phyloP scores from a whole-genome alignment of 2,329 filamentous ascomycete genomes.

The Proliferodiscus dingleyae region DNA sequence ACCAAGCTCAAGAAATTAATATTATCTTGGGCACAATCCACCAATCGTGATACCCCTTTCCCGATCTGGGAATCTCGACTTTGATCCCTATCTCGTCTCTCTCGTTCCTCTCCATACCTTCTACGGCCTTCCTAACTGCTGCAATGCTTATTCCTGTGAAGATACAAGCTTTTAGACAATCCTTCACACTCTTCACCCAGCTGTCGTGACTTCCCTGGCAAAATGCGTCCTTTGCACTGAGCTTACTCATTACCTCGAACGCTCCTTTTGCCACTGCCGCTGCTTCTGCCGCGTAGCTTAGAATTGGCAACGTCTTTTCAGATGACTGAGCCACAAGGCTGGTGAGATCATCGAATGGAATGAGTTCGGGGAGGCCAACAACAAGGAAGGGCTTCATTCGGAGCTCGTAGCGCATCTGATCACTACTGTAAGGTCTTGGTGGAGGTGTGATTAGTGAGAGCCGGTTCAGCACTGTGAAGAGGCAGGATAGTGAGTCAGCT shows the following conservation, averaged over 20 bases:
- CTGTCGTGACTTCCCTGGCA: slow-evolving; percentile 53
- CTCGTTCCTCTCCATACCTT: slow-evolving; percentile 28
- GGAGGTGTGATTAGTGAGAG: slow-evolving; percentile 35
- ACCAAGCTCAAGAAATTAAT: slow-evolving; percentile 12
- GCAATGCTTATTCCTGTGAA: slow-evolving; percentile 61
- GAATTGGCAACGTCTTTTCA: slow-evolving; percentile 27
- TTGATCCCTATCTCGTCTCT: slow-evolving; percentile 34
- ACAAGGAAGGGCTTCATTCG: slow-evolving; percentile 66
- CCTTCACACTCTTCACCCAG: slow-evolving; percentile 57
- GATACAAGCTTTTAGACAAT: slow-evolving; percentile 65
- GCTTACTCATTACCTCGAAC: slow-evolving; percentile 51
- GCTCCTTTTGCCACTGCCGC: slow-evolving; percentile 42
- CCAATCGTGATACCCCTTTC: slow-evolving; percentile 57
- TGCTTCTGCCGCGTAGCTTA: slow-evolving; percentile 32
- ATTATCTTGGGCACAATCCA: slow-evolving; percentile 53
- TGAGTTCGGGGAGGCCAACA: slow-evolving; percentile 53
- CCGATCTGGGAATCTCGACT: slow-evolving; percentile 48
- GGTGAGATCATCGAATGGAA: slow-evolving; percentile 49
- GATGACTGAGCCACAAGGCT: slow-evolving; percentile 40
- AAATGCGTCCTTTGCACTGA: slow-evolving; percentile 49
- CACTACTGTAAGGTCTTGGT: slow-evolving; percentile 49
- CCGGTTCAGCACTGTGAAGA: slow-evolving; percentile 49
- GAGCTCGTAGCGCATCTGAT: slow-evolving; percentile 56
- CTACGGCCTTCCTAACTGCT: slow-evolving; percentile 52
- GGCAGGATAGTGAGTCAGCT: slow-evolving; percentile 42